Base-by-base conservation (phyloP, 768 basidiomycete genomes). In the Auriscalpium microsporum region DNA sequence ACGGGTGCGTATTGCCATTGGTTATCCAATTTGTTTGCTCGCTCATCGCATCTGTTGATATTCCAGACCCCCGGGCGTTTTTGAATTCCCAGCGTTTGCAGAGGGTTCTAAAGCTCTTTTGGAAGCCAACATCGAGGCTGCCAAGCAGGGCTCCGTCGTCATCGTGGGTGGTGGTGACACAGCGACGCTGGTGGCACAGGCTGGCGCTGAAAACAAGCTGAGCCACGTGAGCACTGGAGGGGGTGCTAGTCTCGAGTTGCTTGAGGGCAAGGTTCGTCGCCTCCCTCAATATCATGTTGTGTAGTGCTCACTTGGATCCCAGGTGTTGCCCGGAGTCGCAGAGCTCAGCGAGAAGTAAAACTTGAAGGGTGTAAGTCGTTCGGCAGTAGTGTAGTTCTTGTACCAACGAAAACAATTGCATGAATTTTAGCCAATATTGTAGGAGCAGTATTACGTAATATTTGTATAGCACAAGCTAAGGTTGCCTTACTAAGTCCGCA, bases 221-320 rank as follows among this genome's bases (percentile, higher is more conserved):
- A 94, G 89, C 71, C 95, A 99, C 72, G 92, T 99, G 64, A 92
- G 89, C 69, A 99, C 95, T 38, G 95, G 95, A 59, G 95, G 90
- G 47, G 91, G 91, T 51, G 92, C 92, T 34, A 89, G 87, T 67
- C 81, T 99, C 56, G 95, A 99, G 71, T 79, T 99, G 42, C 80
- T 99, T 63, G 95, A 99, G 76, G 95, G 95, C 72, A 99, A 99
- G 86, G 94, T 92, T 64, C 65, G 75, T 10, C 10, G 3, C 34
- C 1, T 17, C 8, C 2, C 13, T 34, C 14, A 14, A 21, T 45
- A 14, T 10, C 4, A 42, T 42, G 5, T 34, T 50, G 33, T 38
- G 35, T 40, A n/a, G 21, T 21, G 13, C 47, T n/a, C 60, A n/a
- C 35, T 19, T 48, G 17, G 52, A 7, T 28, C 45, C 40, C 58